These are phyloP conservation scores for Diplocarpon mali DNA, from an alignment of 2,329 filamentous ascomycete species.

Conservation along the genomic window DNA sequence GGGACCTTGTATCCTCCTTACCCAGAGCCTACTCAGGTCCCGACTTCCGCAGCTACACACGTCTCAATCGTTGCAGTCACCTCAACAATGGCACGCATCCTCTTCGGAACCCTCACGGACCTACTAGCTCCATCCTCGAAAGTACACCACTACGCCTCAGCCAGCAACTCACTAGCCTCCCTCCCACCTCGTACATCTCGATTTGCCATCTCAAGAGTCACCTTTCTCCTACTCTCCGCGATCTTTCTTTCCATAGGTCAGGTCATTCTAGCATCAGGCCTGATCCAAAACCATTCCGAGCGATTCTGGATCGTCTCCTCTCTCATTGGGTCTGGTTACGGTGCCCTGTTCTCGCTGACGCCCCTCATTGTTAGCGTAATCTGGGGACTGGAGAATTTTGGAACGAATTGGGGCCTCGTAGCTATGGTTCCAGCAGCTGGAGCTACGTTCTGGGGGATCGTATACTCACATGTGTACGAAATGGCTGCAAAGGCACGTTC, in stretches of 20 bases:
- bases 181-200: slow-evolving; percentile 28
- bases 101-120: slow-evolving; percentile 83
- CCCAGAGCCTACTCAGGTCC: slow-evolving; percentile 37
- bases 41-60: slow-evolving; percentile 61
- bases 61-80: slow-evolving; percentile 87
- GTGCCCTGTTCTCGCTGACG: slow-evolving; percentile 77
- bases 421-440: slow-evolving; percentile 84
- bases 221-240: slow-evolving; percentile 67
- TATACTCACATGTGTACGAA: slow-evolving; percentile 80
- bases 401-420: slow-evolving; percentile 94
- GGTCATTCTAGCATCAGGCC: slow-evolving; percentile 64
- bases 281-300: slow-evolving; percentile 60
- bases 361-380: slow-evolving; percentile 94
- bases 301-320: slow-evolving; percentile 81
- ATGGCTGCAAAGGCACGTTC: slow-evolving; percentile 40
- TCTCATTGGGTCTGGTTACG: slow-evolving; percentile 82
- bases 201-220: slow-evolving; percentile 63
- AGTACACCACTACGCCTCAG: slow-evolving; percentile 20
- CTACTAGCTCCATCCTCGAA: slow-evolving; percentile 58
- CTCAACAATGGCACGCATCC: slow-evolving; percentile 79
- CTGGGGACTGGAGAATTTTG: slow-evolving; percentile 98
- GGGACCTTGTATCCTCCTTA: slow-evolving; percentile 63
- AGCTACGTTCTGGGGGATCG: slow-evolving; percentile 76
- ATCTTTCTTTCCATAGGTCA: slow-evolving; percentile 66
- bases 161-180: slow-evolving; percentile 26